These are phyloP conservation scores for Westerdykella sp. DNA, from an alignment of 2,329 filamentous ascomycete genomes.

Conservation along the genomic window DNA sequence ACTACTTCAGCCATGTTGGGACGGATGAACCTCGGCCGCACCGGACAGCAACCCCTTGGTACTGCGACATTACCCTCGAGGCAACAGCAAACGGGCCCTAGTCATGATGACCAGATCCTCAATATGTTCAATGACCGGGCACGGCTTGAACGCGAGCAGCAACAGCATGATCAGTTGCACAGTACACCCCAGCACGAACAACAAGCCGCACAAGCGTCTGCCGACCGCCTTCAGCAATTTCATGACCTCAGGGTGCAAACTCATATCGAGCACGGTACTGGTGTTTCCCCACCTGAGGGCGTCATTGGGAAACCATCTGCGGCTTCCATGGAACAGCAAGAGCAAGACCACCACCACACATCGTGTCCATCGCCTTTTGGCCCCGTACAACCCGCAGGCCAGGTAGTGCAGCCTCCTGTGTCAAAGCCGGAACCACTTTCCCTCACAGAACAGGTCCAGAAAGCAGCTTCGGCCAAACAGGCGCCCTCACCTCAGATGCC, in stretches of 20 bases:
- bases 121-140: conserved; percentile 57
- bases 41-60: conserved; percentile 44
- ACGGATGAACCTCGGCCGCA: conserved; percentile 55
- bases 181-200: conserved; percentile 24
- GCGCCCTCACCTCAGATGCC: conserved; percentile 48
- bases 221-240: conserved; percentile 76
- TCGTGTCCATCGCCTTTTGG: conserved; percentile 13
- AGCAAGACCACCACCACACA: conserved; percentile 14
- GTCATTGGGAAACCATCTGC: conserved; percentile 32
- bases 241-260: conserved; percentile 69
- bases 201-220: conserved; percentile 40
- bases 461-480: conserved; percentile 58
- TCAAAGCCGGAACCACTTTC: conserved; percentile 54
- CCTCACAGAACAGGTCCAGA: conserved; percentile 77
- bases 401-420: conserved; percentile 6
- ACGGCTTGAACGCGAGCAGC: conserved; percentile 56
- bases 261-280: conserved; percentile 47
- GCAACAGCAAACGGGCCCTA: conserved; percentile 44
- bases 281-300: conserved; percentile 27
- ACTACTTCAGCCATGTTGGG: conserved; percentile 61
- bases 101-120: conserved; percentile 52
- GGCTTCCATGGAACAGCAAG: conserved; percentile 16
- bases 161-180: conserved; percentile 46
- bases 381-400: conserved; percentile 2
- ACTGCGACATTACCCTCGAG: conserved; percentile 42